Conservation (phyloP, 2,329 filamentous ascomycete species). For the Pseudomassariella vexata region DNA sequence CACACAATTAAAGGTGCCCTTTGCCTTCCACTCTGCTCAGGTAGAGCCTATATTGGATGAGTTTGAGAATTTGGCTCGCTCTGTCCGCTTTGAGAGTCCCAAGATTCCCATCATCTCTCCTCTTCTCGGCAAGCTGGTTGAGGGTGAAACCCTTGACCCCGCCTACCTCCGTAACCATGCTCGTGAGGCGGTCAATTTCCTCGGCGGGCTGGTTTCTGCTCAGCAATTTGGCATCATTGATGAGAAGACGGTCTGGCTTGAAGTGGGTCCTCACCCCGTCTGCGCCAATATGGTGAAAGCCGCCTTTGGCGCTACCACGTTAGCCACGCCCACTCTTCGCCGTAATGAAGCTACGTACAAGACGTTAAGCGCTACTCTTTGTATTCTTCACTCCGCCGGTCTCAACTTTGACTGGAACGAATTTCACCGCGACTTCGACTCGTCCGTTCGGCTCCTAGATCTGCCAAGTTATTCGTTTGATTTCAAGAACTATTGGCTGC, state of each 20-base stretch:
- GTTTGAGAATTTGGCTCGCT: conserved; percentile 48
- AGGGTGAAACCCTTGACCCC: conserved; percentile 49
- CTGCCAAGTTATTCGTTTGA: conserved; percentile 65
- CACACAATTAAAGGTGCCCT: conserved; percentile 58
- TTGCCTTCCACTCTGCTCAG: conserved; percentile 62
- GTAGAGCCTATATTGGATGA: conserved; percentile 57
- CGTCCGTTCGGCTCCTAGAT: conserved; percentile 52
- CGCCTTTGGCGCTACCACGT: conserved; percentile 47
- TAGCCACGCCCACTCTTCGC: conserved; percentile 54
- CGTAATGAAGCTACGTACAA: conserved; percentile 59
- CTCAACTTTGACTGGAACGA: conserved; percentile 61
- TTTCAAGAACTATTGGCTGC: conserved; percentile 67
- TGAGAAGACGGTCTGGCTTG: conserved; percentile 64
- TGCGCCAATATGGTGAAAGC: conserved; percentile 64
- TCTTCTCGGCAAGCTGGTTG: conserved; percentile 55
- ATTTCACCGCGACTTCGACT: conserved; percentile 57
- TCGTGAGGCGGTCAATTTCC: conserved; percentile 65
- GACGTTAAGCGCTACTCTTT: conserved; percentile 53
- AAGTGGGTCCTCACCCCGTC: conserved; percentile 69
- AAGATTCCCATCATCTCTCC: conserved; percentile 62
- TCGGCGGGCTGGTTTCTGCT: conserved; percentile 53
- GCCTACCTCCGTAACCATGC: conserved; percentile 60
- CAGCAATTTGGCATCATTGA: conserved; percentile 54
- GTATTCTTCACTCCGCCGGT: conserved; percentile 51
- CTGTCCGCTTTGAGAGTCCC: conserved; percentile 50